Evolutionary conservation across 1,139 yeast species (phyloP).

Genomic region (Kodamaea suecica): DNA sequence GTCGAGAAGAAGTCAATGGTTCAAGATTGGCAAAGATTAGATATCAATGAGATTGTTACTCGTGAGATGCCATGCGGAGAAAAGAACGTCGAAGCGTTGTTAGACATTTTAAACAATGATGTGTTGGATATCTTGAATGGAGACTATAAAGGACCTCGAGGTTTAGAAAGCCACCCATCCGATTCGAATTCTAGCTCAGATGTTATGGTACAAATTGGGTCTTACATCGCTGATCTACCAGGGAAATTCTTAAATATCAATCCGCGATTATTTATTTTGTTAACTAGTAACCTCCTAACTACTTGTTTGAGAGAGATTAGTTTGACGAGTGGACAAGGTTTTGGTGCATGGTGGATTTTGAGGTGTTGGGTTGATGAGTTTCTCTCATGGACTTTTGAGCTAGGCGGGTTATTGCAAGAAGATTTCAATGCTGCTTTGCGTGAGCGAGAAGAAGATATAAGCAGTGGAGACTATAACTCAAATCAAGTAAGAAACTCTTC

Average conservation of each 20-base stretch:
- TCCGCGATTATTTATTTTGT: slow-evolving; percentile 55
- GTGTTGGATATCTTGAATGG: slow-evolving; percentile 35
- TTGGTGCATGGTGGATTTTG: slow-evolving; percentile 77
- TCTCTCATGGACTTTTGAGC: slow-evolving; percentile 65
- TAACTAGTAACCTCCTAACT: slow-evolving; percentile 55
- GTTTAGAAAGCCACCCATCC: background rate
- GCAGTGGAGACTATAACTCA: background rate
- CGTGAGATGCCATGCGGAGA: slow-evolving; percentile 56
- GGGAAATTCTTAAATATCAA: slow-evolving; percentile 43
- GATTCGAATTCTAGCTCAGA: slow-evolving; percentile 9
- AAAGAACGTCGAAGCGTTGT: slow-evolving; percentile 29
- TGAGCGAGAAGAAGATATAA: background rate
- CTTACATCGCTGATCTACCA: slow-evolving; percentile 43
- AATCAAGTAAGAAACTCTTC: background rate
- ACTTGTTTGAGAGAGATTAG: slow-evolving; percentile 67
- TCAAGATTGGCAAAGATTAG: slow-evolving; percentile 58
- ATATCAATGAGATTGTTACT: slow-evolving; percentile 47
- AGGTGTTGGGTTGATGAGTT: slow-evolving; percentile 78
- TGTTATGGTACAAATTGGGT: slow-evolving; percentile 19
- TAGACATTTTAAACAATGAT: slow-evolving; percentile 41
- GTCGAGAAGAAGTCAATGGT: slow-evolving; percentile 52
- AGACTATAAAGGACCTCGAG: background rate
- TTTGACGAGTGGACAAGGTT: slow-evolving; percentile 56
- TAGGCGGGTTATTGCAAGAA: slow-evolving; percentile 58
- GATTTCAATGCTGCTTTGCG: slow-evolving; percentile 20